phyloP scores from a whole-genome alignment of 192 early-diverging fungal genomes.

The Globomyces pollinis-pini region DNA sequence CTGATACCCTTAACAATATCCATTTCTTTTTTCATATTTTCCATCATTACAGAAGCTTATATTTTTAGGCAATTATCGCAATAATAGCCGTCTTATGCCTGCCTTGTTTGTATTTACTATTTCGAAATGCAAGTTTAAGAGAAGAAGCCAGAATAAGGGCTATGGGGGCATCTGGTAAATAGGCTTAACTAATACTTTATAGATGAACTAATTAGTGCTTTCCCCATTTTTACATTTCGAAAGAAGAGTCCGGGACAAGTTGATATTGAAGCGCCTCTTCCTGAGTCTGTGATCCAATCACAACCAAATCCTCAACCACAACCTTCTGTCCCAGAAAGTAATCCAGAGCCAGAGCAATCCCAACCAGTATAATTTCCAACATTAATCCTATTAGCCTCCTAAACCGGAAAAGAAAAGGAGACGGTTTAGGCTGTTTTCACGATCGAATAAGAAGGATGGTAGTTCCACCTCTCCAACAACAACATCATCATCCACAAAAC shows the following conservation, averaged over 20 bases:
- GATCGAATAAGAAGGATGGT: background rate
- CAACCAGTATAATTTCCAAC: background rate
- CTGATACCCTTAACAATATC: background rate
- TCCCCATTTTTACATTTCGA: slow-evolving; percentile 3
- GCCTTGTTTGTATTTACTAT: background rate
- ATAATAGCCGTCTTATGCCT: background rate
- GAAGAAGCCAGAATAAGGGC: slow-evolving; percentile 7
- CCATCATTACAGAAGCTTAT: background rate
- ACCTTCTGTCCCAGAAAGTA: background rate
- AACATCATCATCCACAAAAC: background rate
- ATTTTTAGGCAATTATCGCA: background rate
- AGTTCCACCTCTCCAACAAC: background rate
- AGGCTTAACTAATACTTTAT: too few relatives aligned
- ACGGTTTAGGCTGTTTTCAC: background rate
- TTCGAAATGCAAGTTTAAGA: background rate
- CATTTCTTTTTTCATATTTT: background rate
- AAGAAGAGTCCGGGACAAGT: background rate
- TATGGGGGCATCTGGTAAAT: slow-evolving; percentile 2
- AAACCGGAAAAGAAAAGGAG: background rate
- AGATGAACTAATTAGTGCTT: slow-evolving; percentile 1
- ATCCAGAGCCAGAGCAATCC: background rate
- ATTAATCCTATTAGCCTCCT: background rate
- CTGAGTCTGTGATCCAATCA: background rate
- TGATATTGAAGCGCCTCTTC: background rate
- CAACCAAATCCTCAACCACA: background rate